phyloP scores from a whole-genome alignment of 2,329 filamentous ascomycete genomes.

The Venturia nashicola region DNA sequence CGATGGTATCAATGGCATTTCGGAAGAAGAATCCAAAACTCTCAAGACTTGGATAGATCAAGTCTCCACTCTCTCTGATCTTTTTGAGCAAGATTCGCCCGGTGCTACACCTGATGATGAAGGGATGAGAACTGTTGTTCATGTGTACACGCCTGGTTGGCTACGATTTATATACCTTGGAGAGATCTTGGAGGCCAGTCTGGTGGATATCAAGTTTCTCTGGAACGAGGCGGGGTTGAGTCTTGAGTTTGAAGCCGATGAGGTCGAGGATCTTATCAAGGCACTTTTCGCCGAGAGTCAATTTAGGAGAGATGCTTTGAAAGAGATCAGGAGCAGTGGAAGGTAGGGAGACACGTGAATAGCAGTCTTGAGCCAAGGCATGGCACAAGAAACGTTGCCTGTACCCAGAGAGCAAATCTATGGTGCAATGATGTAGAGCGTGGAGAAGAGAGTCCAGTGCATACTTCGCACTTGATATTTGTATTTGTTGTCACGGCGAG shows the following conservation, averaged over 20 bases:
- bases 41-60: conserved; percentile 45
- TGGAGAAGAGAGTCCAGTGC: too few species aligned
- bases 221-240: conserved; percentile 54
- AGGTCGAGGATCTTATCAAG: conserved; percentile 51
- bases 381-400: too few species aligned
- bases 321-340: conserved; percentile 32
- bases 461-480: too few species aligned
- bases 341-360: not conserved
- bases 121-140: conserved; percentile 39
- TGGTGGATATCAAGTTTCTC: conserved; percentile 53
- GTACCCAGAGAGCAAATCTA: too few species aligned
- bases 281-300: conserved; percentile 53
- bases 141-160: conserved; percentile 51
- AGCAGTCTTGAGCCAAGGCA: too few species aligned
- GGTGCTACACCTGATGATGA: conserved; percentile 14
- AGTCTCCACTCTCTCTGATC: conserved; percentile 41
- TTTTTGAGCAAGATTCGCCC: conserved; percentile 36
- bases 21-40: conserved; percentile 47
- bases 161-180: conserved; percentile 52
- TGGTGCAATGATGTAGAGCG: too few species aligned
- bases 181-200: conserved; percentile 49
- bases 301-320: conserved; percentile 44
- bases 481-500: too few species aligned
- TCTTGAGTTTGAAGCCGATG: conserved; percentile 48
- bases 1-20: conserved; percentile 44